Percentiles rank a stretch among this genome's conserved stretches.
These are phyloP conservation scores for Fusarium virguliforme DNA, from an alignment of 2,329 filamentous ascomycete species.

Conservation along the genomic window DNA sequence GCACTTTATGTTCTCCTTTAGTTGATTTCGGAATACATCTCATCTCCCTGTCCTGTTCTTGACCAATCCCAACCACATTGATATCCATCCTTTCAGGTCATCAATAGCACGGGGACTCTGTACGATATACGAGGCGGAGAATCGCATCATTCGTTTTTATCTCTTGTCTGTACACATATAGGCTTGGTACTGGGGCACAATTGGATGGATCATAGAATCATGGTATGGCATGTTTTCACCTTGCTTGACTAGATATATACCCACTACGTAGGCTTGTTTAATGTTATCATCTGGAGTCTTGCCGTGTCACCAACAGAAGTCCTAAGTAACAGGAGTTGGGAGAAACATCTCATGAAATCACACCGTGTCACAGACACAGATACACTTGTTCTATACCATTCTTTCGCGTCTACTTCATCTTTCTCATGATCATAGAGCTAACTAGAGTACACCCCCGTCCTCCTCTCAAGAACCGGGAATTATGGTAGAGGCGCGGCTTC, in stretches of 20 bases:
- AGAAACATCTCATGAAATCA: no score
- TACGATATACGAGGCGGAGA: constrained; percentile 10
- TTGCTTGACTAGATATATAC: constrained; percentile 38
- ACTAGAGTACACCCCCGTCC: constrained; percentile 59
- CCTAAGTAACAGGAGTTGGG: no score
- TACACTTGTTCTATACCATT: constrained; percentile 50
- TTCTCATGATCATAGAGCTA: constrained; percentile 61
- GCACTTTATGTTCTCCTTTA: constrained; percentile 69
- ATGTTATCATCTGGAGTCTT: not conserved
- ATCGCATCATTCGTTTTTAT: not conserved
- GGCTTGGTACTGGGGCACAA: constrained; percentile 1
- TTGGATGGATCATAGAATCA: constrained; percentile 8
- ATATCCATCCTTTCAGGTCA: not conserved
- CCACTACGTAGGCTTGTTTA: constrained; percentile 24
- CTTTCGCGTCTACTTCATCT: constrained; percentile 60
- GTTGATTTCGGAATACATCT: constrained; percentile 18
- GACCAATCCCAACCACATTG: not conserved
- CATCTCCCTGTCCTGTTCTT: constrained; percentile 15
- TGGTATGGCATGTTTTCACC: not conserved
- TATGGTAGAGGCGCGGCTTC: constrained; percentile 54
- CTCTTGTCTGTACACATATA: constrained; percentile 7
- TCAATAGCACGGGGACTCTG: constrained; percentile 4
- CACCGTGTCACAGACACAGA: not conserved
- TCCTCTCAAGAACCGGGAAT: constrained; percentile 52
- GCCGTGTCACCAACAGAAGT: not conserved